These are phyloP conservation scores for Inga oerstediana DNA, from an alignment of 306 rosid genomes.

Conservation along the genomic window DNA sequence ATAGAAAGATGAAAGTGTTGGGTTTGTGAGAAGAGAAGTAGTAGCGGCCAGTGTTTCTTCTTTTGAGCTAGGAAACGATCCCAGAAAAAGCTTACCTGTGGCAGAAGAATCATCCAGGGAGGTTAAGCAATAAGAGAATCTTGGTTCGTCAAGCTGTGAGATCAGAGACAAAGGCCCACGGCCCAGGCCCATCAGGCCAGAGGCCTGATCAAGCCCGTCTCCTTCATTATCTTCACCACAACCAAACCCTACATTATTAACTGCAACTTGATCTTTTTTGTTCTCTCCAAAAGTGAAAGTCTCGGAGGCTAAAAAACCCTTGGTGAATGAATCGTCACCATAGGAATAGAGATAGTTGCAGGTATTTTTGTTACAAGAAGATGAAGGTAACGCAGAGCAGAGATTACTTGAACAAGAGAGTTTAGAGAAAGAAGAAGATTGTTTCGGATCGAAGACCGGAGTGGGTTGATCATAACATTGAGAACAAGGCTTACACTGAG, in stretches of 20 bases:
- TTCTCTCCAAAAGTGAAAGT: constrained; percentile 68
- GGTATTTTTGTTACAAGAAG: constrained; percentile 51
- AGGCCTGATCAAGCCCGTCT: constrained; percentile 74
- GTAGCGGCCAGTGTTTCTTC: constrained; percentile 4
- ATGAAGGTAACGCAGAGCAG: constrained; percentile 60
- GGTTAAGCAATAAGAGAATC: constrained; percentile 77
- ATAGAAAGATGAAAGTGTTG: constrained; percentile 73
- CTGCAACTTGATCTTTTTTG: constrained; percentile 15
- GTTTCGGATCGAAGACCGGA: constrained; percentile 67
- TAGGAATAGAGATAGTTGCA: constrained; percentile 73
- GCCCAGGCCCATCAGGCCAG: constrained; percentile 81
- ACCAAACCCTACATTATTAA: constrained; percentile 68
- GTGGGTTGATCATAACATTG: constrained; percentile 71
- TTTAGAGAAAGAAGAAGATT: constrained; percentile 63
- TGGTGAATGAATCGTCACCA: constrained; percentile 77
- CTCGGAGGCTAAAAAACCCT: constrained; percentile 69
- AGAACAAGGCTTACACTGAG: constrained; percentile 80
- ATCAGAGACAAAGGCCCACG: constrained; percentile 83
- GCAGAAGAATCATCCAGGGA: constrained; percentile 55
- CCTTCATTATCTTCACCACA: constrained; percentile 86
- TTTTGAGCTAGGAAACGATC: constrained; percentile 47
- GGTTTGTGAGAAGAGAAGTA: constrained; percentile 67
- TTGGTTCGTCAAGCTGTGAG: constrained; percentile 72
- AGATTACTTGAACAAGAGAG: constrained; percentile 52
- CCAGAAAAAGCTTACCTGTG: constrained; percentile 64